Percentiles rank a stretch among this genome's conserved stretches.
These are phyloP conservation scores for Prunus davidiana DNA, from an alignment of 306 rosid genomes.

Conservation along the genomic window DNA sequence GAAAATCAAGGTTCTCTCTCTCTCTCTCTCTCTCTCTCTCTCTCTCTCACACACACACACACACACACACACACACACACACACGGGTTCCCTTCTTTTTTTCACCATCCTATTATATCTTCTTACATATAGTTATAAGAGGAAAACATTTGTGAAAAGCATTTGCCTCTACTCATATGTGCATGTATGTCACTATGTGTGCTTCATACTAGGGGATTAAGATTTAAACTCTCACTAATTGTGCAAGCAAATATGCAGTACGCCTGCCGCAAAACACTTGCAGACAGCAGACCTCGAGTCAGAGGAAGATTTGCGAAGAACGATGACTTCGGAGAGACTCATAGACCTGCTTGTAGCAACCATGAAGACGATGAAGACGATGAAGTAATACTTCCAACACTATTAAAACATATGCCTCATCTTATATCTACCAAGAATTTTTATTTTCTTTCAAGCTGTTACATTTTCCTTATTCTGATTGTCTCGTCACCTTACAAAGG, in stretches of 20 bases:
- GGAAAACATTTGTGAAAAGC: not conserved
- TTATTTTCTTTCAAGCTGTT: conserved; percentile 17
- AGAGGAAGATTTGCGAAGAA: conserved; percentile 97
- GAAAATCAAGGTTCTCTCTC: conserved; percentile 76
- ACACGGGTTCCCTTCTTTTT: too few relatives aligned
- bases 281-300: conserved; percentile 93
- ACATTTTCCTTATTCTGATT: conserved; percentile 9
- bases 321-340: conserved; percentile 78
- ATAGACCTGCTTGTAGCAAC: conserved; percentile 55
- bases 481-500: conserved; percentile 10
- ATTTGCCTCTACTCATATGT: not conserved
- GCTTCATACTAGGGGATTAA: not conserved
- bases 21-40: not conserved
- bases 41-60: too few relatives aligned
- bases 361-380: conserved; percentile 87
- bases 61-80: too few relatives aligned
- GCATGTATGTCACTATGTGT: not conserved
- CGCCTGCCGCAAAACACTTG: conserved; percentile 95
- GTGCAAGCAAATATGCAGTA: conserved; percentile 52
- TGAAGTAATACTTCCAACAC: conserved; percentile 52
- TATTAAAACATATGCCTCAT: not conserved
- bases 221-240: conserved; percentile 22
- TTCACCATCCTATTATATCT: too few relatives aligned
- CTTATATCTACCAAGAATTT: not conserved
- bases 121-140: not conserved